Conservation (phyloP, 805 yeast species). For the Candida khao-thaluensis region DNA sequence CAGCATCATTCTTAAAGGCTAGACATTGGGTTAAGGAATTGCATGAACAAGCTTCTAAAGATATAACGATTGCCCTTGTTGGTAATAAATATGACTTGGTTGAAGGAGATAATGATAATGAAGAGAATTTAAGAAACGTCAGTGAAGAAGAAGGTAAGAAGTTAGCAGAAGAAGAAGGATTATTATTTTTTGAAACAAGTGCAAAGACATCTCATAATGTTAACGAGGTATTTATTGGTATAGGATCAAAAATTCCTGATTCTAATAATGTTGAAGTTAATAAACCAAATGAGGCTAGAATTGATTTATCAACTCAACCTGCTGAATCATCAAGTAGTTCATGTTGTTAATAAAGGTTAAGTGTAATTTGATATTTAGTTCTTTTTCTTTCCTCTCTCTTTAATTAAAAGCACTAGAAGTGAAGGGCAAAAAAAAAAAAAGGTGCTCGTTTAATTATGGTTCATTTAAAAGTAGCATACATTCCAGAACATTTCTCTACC, state of each 20-base stretch:
- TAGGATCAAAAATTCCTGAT: constrained; percentile 82
- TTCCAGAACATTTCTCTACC: constrained; percentile 91
- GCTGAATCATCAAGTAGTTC: constrained; percentile 2
- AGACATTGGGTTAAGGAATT: constrained; percentile 97
- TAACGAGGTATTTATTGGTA: constrained; percentile 85
- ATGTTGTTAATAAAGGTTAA: constrained; percentile 11
- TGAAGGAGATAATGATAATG: constrained; percentile 45
- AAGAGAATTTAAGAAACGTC: constrained; percentile 63
- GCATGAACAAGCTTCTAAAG: constrained; percentile 92
- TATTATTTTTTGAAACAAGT: constrained; percentile 89
- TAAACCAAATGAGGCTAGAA: constrained; percentile 23
- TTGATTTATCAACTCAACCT: constrained; percentile 30
- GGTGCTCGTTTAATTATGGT: no score
- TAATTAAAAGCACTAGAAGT: no score
- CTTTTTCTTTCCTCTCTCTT: no score
- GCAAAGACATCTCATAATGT: constrained; percentile 91
- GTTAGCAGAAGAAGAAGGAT: constrained; percentile 87
- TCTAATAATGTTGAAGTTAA: constrained; percentile 8
- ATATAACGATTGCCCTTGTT: constrained; percentile 87
- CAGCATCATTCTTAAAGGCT: constrained; percentile 91
- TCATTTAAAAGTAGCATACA: constrained; percentile 61
- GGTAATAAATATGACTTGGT: constrained; percentile 89
- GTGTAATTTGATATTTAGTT: not conserved
- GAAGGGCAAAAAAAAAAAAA: no score
- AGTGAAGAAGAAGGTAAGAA: constrained; percentile 81